Evolutionary conservation across 2,329 filamentous ascomycete species (phyloP).

Genomic region (Metarhizium guizhouense): DNA sequence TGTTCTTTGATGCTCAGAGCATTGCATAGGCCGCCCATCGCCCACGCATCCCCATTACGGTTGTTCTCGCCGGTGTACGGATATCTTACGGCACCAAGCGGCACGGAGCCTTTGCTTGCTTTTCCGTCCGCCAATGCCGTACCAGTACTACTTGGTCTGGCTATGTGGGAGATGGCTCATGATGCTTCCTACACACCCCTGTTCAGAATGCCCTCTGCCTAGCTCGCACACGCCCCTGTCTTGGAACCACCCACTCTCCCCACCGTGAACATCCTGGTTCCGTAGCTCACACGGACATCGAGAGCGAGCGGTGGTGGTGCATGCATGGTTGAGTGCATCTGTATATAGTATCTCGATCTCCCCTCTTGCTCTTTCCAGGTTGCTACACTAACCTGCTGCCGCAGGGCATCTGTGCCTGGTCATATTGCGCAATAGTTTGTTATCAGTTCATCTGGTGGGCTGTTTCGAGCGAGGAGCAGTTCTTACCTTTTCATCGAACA

Average conservation of each 20-base stretch:
- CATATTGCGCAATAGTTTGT: not conserved
- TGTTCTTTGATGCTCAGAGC: too few relatives aligned
- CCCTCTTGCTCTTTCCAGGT: not conserved
- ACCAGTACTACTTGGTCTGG: not conserved
- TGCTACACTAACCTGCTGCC: not conserved
- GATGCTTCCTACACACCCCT: too few relatives aligned
- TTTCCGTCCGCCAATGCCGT: not conserved
- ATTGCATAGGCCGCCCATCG: too few relatives aligned
- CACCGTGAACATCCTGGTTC: not conserved
- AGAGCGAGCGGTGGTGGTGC: not conserved
- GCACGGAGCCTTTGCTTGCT: not conserved
- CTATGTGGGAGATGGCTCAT: too few relatives aligned
- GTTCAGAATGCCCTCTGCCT: not conserved
- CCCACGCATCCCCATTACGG: too few relatives aligned
- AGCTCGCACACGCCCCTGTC: not conserved
- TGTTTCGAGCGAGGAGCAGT: not conserved
- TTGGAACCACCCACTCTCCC: not conserved
- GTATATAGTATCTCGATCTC: conserved; percentile 6
- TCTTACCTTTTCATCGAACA: not conserved
- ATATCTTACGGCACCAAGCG: not conserved
- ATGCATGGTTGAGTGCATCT: not conserved
- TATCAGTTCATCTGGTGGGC: not conserved
- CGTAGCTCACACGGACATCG: conserved; percentile 1
- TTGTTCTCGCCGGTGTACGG: not conserved
- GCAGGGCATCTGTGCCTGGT: conserved; percentile 7